Conservation (phyloP, 2,329 filamentous ascomycete genomes). For the Thermochaetoides dissita region DNA sequence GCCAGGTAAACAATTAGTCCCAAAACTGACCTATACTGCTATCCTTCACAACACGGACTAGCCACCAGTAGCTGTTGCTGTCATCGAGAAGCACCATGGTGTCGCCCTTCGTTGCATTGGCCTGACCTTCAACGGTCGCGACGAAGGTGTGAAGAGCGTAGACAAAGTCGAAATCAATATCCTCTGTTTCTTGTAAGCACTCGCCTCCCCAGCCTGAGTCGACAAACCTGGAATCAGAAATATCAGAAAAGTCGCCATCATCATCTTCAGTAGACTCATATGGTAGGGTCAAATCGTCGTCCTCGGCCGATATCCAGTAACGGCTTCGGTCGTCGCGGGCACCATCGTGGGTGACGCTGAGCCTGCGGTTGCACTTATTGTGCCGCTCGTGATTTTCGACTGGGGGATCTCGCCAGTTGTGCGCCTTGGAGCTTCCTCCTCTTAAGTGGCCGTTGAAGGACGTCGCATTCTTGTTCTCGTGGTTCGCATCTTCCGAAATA, state of each 20-base stretch:
- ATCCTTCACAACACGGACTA: constrained; percentile 92
- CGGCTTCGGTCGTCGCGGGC: too few species aligned
- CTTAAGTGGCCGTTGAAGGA: too few species aligned
- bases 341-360: too few species aligned
- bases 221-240: constrained; percentile 47
- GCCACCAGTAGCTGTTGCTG: constrained; percentile 99
- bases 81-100: constrained; percentile 98
- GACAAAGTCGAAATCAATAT: constrained; percentile 99
- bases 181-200: constrained; percentile 89
- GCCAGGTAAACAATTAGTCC: too few species aligned
- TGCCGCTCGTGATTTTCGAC: too few species aligned
- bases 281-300: constrained; percentile 18
- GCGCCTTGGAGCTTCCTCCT: too few species aligned
- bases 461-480: too few species aligned
- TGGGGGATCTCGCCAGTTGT: too few species aligned
- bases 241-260: constrained; percentile 45
- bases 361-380: too few species aligned
- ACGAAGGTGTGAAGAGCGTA: constrained; percentile 97
- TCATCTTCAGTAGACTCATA: constrained; percentile 34
- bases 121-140: constrained; percentile 93
- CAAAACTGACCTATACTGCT: constrained; percentile 62
- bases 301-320: constrained; percentile 7
- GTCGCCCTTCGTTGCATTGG: constrained; percentile 94
- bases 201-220: constrained; percentile 62
- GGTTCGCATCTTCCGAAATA: too few species aligned